Conservation (phyloP, 306 rosid species). For the Canavalia ensiformis region DNA sequence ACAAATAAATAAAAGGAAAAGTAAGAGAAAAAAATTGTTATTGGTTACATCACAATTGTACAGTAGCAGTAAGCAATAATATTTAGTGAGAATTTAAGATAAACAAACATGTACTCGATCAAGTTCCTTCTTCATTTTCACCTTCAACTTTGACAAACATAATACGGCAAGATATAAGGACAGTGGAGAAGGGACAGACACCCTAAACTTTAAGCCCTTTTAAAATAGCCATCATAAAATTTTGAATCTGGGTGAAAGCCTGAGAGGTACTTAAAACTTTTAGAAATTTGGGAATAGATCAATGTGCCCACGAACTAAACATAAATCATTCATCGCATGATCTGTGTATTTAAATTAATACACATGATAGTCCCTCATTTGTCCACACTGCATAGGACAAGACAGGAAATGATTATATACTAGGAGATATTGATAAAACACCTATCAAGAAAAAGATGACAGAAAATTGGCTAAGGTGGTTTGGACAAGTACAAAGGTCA, state of each 20-base stretch:
- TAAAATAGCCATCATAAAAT: conserved; percentile 1
- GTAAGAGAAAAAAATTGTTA: too few species aligned
- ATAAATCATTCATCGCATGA: neutral
- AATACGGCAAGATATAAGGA: neutral
- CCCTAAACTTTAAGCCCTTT: neutral
- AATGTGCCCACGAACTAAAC: neutral
- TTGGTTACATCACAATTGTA: neutral
- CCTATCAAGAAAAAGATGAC: too few species aligned
- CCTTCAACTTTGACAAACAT: neutral
- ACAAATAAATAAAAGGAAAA: too few species aligned
- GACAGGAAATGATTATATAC: too few species aligned
- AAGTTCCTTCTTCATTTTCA: conserved; percentile 27
- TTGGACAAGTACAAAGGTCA: too few species aligned
- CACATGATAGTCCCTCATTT: neutral
- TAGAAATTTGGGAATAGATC: too few species aligned
- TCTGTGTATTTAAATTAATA: too few species aligned
- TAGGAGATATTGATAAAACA: too few species aligned
- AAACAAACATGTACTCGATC: conserved; percentile 13
- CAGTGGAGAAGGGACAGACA: conserved; percentile 14
- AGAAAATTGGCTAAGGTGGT: too few species aligned
- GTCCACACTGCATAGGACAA: neutral
- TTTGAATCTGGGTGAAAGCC: neutral
- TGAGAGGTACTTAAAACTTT: neutral
- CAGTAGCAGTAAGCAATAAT: conserved; percentile 8
- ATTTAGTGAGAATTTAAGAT: conserved; percentile 1